Evolutionary conservation across 2,329 filamentous ascomycete genomes (phyloP).

Genomic region (Diaporthe sp.): DNA sequence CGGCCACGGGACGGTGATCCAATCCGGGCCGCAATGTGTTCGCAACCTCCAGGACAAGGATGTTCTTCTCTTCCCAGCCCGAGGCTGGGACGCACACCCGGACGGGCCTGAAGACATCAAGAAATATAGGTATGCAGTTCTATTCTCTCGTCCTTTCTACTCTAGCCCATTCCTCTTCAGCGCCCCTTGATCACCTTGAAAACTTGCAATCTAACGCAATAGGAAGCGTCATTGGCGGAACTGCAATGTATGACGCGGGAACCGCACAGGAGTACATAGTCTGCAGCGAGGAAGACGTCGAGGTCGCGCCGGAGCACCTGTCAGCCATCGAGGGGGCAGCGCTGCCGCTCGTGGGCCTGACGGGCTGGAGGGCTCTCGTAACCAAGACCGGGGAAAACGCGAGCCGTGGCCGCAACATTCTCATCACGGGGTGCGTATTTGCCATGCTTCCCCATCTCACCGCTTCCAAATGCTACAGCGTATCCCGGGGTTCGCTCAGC

Average conservation of each 20-base stretch:
- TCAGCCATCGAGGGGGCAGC: slow-evolving; percentile 83
- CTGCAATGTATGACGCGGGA: slow-evolving; percentile 74
- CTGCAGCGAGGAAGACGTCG: slow-evolving; percentile 80
- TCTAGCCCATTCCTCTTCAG: not conserved
- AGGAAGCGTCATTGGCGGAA: slow-evolving; percentile 75
- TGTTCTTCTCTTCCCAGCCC: slow-evolving; percentile 84
- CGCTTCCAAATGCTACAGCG: not conserved
- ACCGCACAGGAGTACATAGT: slow-evolving; percentile 81
- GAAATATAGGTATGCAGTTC: slow-evolving; percentile 57
- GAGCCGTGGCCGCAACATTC: slow-evolving; percentile 77
- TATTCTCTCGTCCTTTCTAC: not conserved
- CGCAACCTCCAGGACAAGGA: slow-evolving; percentile 53
- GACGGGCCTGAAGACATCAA: slow-evolving; percentile 78
- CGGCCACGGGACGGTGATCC: slow-evolving; percentile 81
- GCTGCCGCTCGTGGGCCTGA: slow-evolving; percentile 86
- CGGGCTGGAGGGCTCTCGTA: slow-evolving; percentile 88
- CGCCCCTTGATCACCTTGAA: too few species aligned
- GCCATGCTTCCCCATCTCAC: not conserved
- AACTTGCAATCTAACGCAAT: not conserved
- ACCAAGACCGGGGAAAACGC: slow-evolving; percentile 78
- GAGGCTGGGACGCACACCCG: slow-evolving; percentile 80
- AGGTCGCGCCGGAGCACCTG: slow-evolving; percentile 81
- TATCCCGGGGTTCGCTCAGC: not conserved
- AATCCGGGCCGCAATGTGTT: slow-evolving; percentile 64
- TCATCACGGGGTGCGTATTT: slow-evolving; percentile 78